phyloP scores from a whole-genome alignment of 371 early-diverging fungal species.

The Lichtheimia hyalospora region DNA sequence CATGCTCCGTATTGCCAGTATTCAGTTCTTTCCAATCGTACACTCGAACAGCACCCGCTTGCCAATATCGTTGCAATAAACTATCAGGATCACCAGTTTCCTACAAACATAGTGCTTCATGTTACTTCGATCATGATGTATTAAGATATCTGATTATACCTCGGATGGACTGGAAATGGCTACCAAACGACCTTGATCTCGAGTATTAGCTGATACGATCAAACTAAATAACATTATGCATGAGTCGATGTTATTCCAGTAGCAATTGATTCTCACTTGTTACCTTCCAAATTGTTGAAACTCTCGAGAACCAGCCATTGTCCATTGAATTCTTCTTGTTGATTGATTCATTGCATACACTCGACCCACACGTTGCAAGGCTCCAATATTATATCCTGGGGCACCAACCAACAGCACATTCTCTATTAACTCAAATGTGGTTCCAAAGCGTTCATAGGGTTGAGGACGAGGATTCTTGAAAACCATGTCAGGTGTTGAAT shows the following conservation, averaged over 20 bases:
- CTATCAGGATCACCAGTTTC: too few relatives aligned
- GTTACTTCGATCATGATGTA: too few relatives aligned
- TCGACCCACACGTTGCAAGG: slow-evolving; percentile 30
- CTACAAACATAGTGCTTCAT: too few relatives aligned
- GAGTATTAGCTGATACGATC: background rate
- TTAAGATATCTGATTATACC: slow-evolving; percentile 7
- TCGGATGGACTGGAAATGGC: slow-evolving; percentile 40
- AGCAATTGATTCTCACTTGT: too few relatives aligned
- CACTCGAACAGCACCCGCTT: slow-evolving; percentile 41
- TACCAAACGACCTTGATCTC: slow-evolving; percentile 6
- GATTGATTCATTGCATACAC: slow-evolving; percentile 37
- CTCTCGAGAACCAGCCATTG: slow-evolving; percentile 31
- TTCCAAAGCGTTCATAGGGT: slow-evolving; percentile 42
- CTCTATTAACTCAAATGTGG: slow-evolving; percentile 13
- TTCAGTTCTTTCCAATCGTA: slow-evolving; percentile 21
- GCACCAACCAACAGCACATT: slow-evolving; percentile 30
- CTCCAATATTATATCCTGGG: slow-evolving; percentile 22
- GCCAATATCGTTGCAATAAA: slow-evolving; percentile 32
- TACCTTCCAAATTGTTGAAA: slow-evolving; percentile 55
- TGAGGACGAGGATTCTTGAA: slow-evolving; percentile 20
- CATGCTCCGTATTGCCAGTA: background rate
- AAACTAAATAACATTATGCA: background rate
- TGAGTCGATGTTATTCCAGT: background rate
- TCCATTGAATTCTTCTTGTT: slow-evolving; percentile 17
- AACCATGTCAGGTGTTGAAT: slow-evolving; percentile 7